Conservation (phyloP, 2,329 filamentous ascomycete species). For the Monilinia vaccinii-corymbosi region DNA sequence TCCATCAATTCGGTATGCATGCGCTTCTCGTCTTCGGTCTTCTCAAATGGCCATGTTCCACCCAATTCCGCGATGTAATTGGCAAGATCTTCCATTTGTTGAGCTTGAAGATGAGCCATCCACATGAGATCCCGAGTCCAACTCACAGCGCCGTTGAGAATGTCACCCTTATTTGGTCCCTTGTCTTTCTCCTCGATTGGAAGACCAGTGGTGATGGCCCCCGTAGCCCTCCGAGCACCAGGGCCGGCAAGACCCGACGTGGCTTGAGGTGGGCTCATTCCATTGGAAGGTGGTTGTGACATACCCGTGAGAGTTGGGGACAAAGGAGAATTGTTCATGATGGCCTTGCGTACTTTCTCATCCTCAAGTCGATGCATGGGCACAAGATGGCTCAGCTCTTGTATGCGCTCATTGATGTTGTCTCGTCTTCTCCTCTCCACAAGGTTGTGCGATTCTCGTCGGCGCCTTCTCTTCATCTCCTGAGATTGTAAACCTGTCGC, state of each 20-base stretch:
- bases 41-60: constrained; percentile 67
- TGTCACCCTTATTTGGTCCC: constrained; percentile 96
- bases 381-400: constrained; percentile 89
- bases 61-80: constrained; percentile 66
- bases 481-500: constrained; percentile 56
- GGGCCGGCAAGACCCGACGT: constrained; percentile 84
- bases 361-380: constrained; percentile 89
- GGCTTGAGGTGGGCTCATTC: constrained; percentile 61
- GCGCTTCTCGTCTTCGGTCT: constrained; percentile 84
- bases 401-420: constrained; percentile 98
- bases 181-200: constrained; percentile 97
- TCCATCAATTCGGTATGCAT: constrained; percentile 93
- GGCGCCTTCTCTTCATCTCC: constrained; percentile 85
- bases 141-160: constrained; percentile 90
- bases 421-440: constrained; percentile 91
- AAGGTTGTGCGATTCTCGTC: constrained; percentile 90
- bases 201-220: constrained; percentile 84
- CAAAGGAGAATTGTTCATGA: constrained; percentile 83
- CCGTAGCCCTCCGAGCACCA: constrained; percentile 68
- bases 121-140: constrained; percentile 98
- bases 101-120: constrained; percentile 82
- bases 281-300: constrained; percentile 33
- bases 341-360: constrained; percentile 91
- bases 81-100: constrained; percentile 80
- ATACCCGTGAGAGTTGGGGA: constrained; percentile 71